A percentile compares a stretch with the other conserved stretches of the same genome.
These are phyloP conservation scores for Hygrocybe punicea DNA, from an alignment of 768 basidiomycete species.

Conservation along the genomic window DNA sequence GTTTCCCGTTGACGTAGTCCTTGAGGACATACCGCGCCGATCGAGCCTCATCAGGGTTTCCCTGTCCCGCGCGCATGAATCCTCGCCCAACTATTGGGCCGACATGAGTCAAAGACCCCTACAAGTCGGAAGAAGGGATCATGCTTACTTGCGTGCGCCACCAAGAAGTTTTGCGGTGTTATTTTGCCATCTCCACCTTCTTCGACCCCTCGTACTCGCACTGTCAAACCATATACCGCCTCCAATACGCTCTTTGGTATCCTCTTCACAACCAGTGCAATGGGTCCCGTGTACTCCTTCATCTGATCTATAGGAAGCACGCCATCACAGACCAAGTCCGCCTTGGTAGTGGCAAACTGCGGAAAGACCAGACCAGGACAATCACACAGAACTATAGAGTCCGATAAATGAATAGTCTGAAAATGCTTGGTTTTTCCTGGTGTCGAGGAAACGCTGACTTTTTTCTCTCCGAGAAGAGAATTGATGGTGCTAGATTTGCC, in stretches of 20 bases:
- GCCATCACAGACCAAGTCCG: slow-evolving; percentile 93
- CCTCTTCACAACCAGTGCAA: slow-evolving; percentile 69
- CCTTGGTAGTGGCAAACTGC: slow-evolving; percentile 95
- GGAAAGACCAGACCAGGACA: slow-evolving; percentile 98
- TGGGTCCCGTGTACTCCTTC: slow-evolving; percentile 86
- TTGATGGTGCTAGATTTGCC: slow-evolving; percentile 99
- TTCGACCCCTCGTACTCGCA: slow-evolving; percentile 60
- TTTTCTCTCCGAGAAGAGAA: slow-evolving; percentile 91
- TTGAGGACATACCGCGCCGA: slow-evolving; percentile 90
- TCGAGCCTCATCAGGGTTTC: slow-evolving; percentile 95
- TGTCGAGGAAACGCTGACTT: slow-evolving; percentile 96
- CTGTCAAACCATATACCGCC: slow-evolving; percentile 80
- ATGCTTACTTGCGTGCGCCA: slow-evolving; percentile 85
- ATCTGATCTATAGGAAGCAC: slow-evolving; percentile 97
- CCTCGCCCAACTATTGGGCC: slow-evolving; percentile 78
- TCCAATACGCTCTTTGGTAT: slow-evolving; percentile 85
- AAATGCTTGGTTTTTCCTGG: slow-evolving; percentile 99
- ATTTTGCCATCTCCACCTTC: slow-evolving; percentile 81
- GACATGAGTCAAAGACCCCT: slow-evolving; percentile 5
- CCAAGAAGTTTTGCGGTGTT: slow-evolving; percentile 75
- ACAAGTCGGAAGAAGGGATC: slow-evolving; percentile 16
- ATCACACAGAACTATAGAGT: slow-evolving; percentile 84
- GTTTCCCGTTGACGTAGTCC: slow-evolving; percentile 93
- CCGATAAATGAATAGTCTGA: slow-evolving; percentile 94
- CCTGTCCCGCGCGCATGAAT: slow-evolving; percentile 88